Percentiles rank a stretch among this genome's conserved stretches.
phyloP scores from a whole-genome alignment of 768 basidiomycete genomes.

The Vishniacozyma victoriae region DNA sequence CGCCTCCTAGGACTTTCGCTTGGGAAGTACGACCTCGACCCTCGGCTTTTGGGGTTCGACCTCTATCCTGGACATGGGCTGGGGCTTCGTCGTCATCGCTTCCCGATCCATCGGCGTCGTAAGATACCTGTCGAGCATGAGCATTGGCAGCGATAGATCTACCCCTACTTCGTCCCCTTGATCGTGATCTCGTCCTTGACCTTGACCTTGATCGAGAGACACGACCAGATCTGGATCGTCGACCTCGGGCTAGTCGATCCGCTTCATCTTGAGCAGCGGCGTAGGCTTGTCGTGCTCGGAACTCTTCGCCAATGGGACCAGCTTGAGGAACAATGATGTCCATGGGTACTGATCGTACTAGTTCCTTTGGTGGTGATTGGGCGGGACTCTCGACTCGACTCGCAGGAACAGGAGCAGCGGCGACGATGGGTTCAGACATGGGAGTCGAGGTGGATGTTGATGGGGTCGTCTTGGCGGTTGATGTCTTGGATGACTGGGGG shows the following conservation, averaged over 20 bases:
- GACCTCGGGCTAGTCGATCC: too few species aligned
- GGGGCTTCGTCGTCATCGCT: conserved; percentile 6
- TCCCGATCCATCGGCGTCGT: conserved; percentile 11
- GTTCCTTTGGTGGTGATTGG: conserved; percentile 4
- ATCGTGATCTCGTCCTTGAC: conserved; percentile 5
- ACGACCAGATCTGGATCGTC: conserved; percentile 1
- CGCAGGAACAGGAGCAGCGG: not conserved
- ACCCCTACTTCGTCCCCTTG: not conserved
- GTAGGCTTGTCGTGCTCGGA: conserved; percentile 2
- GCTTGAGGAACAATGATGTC: conserved; percentile 26
- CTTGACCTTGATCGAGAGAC: conserved; percentile 2
- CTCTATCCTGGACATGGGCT: too few species aligned
- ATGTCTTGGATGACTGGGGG: not conserved
- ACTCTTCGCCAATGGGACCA: conserved; percentile 3
- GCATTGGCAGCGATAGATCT: not conserved
- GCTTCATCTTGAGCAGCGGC: conserved; percentile 7
- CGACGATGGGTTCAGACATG: conserved; percentile 3
- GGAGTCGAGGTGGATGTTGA: not conserved
- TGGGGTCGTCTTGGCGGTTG: not conserved
- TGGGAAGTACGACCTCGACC: not conserved
- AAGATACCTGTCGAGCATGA: conserved; percentile 8
- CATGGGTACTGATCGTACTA: conserved; percentile 38
- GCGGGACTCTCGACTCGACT: not conserved
- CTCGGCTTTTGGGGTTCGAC: not conserved
- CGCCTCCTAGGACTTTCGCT: not conserved